Base-by-base conservation (phyloP, 208 protist genomes). In the Acanthamoeba castellanii region DNA sequence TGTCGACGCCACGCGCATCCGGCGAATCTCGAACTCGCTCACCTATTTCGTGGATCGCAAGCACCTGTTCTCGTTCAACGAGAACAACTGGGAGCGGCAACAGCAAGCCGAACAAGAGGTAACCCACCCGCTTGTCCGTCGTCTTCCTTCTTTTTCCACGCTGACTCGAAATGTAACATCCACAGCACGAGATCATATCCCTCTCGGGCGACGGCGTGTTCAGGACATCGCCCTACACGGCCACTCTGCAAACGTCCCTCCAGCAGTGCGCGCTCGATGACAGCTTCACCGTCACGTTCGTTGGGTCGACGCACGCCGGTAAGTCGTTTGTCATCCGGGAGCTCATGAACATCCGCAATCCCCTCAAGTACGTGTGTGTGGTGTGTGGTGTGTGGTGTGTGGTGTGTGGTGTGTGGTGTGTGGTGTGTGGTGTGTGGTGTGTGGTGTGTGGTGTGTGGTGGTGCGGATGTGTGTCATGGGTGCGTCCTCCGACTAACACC, bases 221-320 rank as follows among this genome's bases (percentile, higher is more conserved):
- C 76, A 50, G 30, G 45, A 85, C 76, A 11, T 42, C 34, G 9
- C 76, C 76, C 27, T 57, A 85, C 76, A 59, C 76, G 45, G 30
- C 45, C 22, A 59, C 76, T 7, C 76, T 85, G 37, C 76, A 85
- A 45, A 59, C n/a, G 1, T 25, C 76, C 1, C 30, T 85, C 3
- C 76, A 85, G 76, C 76, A 85, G 27, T 85, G 76, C 76, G 76
- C 76, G 37, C 76, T 85, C 76, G 76, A 85, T 8, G 76, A 85
- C 47, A 85, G 76, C 76, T 85, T 59, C 76, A 85, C 76, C 47
- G 76, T 85, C 76, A 85, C 76, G 76, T 85, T 85, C 47, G 76
- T 85, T 14, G 76, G 76, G n/a, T 85, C 76, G 45, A 85, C 76
- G 0, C 76, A 85, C 76, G 76, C 76, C 47, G 76, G 76, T 45